Evolutionary conservation across 257 asterid species (phyloP), one percentile per base, ranked within the genome.

Genomic region (Solanum raphanifolium): DNA sequence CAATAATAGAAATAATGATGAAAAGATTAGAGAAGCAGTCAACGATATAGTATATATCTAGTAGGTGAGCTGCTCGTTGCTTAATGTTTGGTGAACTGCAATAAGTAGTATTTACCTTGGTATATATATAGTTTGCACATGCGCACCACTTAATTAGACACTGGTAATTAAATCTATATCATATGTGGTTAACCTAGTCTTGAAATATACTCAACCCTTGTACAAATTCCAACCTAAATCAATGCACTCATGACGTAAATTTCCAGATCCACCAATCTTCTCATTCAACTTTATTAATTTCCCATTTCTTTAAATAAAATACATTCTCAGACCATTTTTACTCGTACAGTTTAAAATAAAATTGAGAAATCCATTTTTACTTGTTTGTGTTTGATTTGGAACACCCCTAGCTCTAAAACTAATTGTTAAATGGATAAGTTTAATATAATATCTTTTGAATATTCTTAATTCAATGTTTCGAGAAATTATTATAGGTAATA

Each of bases 21-120:
- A 73, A 23, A 73, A 32, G 11, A 8, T 32, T 32, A 86, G 9
- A 52, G 62, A 23, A 55, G 23, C 48, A 76, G 71, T 65, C 68
- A 36, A 58, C 34, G 5, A 60, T 60, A 60, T 60, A 60, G 2
- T 20, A 41, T 41, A 41, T 41, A 78, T 86, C 18, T 48, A 69
- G 90, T 89, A 36, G 90, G 83, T 89, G 85, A 89, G 85, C 90
- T 74, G 79, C 84, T 86, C 43, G 41, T 69, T 13, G 25, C 35
- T 38, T 46, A 12, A 34, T 18, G 88, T 86, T 88, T 85, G 90
- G 90, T 88, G 86, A 88, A 81, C 90, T 66, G 86, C 65, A 79
- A 79, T 83, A 43, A 58, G 62, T 52, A 52, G 58, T 29, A 48
- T 25, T 25, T 78, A 39, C 48, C 81, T 76, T 79, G n/a, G 36